Evolutionary conservation across 495 filamentous ascomycete genomes (phyloP), one percentile per base, ranked within the genome.

Genomic region (Hypoxylon fragiforme): DNA sequence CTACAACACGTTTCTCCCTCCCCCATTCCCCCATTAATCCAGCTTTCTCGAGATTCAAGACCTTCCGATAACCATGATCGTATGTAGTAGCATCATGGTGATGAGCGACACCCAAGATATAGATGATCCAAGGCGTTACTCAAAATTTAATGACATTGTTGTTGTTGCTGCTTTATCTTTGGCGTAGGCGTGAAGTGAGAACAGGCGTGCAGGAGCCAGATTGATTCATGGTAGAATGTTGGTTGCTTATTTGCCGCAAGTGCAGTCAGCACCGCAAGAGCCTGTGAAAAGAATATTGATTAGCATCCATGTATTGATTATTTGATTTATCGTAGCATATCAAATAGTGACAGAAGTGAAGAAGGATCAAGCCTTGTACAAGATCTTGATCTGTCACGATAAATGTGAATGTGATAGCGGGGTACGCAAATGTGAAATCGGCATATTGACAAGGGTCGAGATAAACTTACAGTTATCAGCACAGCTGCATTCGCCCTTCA

Each of bases 401-500:
- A 20, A 26, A 40, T 28, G 24, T 9, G 24, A n/a, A 28, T 28
- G 24, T 24, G 50, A 58, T 50, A 30, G 39, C 40, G 50, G 48
- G 46, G 50, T 37, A 46, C 16, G 12, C n/a, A 37, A 22, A 21
- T 52, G 24, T 46, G 1, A 72, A 28, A 28, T 4, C 9, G 24
- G 9, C 24, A 28, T 28, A 28, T 4, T 4, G 24, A 28, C 24
- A 4, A 9, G 24, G 24, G 24, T 4, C 4, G 4, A 9, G 4
- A 28, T 28, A 4, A 28, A 9, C 74, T 62, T 62, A 77, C 75
- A 77, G 61, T 71, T 70, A 65, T 74, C 74, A 65, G 71, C 70
- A 67, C 76, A 78, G 58, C 61, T 56, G 65, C 75, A 77, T 53
- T 72, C 68, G 55, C 71, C 72, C 62, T 70, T 70, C 74, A 77